These are phyloP conservation scores for Calophaca sinica DNA, from an alignment of 306 rosid species.

Conservation along the genomic window DNA sequence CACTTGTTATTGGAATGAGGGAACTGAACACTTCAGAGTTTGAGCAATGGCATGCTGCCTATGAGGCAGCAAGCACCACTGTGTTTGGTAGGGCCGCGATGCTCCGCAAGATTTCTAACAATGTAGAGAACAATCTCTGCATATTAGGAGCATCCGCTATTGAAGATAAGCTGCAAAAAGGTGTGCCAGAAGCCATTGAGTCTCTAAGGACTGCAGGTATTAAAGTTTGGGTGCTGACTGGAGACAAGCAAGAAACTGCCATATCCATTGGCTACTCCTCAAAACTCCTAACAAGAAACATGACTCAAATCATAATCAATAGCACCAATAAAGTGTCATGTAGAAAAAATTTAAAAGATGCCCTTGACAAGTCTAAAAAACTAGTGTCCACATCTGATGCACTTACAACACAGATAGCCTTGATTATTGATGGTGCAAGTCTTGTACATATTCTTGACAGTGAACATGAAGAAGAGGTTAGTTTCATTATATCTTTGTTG, in stretches of 20 bases:
- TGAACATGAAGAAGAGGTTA: slow-evolving; percentile 85
- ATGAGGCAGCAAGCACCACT: slow-evolving; percentile 85
- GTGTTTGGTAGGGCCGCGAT: slow-evolving; percentile 77
- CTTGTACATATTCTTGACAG: slow-evolving; percentile 91
- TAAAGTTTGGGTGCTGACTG: slow-evolving; percentile 96
- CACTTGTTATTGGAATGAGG: slow-evolving; percentile 88
- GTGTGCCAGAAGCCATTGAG: slow-evolving; percentile 94
- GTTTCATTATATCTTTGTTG: slow-evolving; percentile 37
- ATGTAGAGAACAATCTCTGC: slow-evolving; percentile 68
- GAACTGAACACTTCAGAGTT: slow-evolving; percentile 69
- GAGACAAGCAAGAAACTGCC: slow-evolving; percentile 99
- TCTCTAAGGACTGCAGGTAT: slow-evolving; percentile 82
- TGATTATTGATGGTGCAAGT: slow-evolving; percentile 94
- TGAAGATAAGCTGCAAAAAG: slow-evolving; percentile 91
- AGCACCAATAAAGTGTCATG: slow-evolving; percentile 73
- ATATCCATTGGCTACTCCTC: slow-evolving; percentile 95
- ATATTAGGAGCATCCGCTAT: slow-evolving; percentile 93
- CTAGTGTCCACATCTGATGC: slow-evolving; percentile 48
- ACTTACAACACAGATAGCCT: slow-evolving; percentile 57
- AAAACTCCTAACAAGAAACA: slow-evolving; percentile 77
- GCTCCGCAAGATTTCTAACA: slow-evolving; percentile 75
- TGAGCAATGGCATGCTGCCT: slow-evolving; percentile 81
- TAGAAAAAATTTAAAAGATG: slow-evolving; percentile 75
- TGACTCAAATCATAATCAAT: slow-evolving; percentile 84
- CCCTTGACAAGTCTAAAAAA: slow-evolving; percentile 67